Evolutionary conservation across 345 rosid species (phyloP).

Genomic region (Brassica napus): DNA sequence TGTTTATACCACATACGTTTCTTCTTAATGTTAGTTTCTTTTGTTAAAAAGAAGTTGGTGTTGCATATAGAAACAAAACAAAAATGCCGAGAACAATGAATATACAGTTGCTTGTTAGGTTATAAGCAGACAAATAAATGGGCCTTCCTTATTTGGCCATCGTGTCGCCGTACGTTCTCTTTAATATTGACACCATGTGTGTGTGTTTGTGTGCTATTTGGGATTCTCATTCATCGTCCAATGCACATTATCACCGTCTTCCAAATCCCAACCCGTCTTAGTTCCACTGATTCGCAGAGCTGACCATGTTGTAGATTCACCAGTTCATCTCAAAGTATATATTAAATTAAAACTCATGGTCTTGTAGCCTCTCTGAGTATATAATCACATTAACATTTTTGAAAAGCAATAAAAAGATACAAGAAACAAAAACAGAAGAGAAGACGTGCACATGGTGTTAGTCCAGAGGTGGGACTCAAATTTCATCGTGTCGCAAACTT

Average conservation of each 20-base stretch:
- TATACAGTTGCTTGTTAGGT: slow-evolving; percentile 25
- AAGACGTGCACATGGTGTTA: slow-evolving; percentile 14
- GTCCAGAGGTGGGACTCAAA: slow-evolving; percentile 24
- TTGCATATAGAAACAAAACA: background rate
- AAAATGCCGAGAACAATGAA: slow-evolving; percentile 2
- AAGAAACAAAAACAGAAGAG: background rate
- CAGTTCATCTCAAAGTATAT: background rate
- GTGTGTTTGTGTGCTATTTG: slow-evolving; percentile 12
- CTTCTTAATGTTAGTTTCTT: background rate
- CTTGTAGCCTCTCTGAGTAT: background rate
- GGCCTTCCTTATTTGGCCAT: slow-evolving; percentile 34
- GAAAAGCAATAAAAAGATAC: slow-evolving; percentile 2
- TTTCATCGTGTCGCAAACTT: slow-evolving; percentile 19
- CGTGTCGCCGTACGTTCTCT: slow-evolving; percentile 34
- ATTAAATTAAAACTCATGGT: background rate
- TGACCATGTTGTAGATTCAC: background rate
- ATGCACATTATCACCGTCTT: slow-evolving; percentile 6
- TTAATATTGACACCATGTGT: slow-evolving; percentile 4
- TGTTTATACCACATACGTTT: background rate
- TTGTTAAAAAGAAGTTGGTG: background rate
- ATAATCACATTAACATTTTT: background rate
- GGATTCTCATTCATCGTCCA: slow-evolving; percentile 4
- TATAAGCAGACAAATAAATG: slow-evolving; percentile 34
- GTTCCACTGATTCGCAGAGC: background rate
- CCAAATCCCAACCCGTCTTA: slow-evolving; percentile 12